Base-by-base conservation (phyloP, 176 grass and related monocot species). In the Oryza glumipatula region DNA sequence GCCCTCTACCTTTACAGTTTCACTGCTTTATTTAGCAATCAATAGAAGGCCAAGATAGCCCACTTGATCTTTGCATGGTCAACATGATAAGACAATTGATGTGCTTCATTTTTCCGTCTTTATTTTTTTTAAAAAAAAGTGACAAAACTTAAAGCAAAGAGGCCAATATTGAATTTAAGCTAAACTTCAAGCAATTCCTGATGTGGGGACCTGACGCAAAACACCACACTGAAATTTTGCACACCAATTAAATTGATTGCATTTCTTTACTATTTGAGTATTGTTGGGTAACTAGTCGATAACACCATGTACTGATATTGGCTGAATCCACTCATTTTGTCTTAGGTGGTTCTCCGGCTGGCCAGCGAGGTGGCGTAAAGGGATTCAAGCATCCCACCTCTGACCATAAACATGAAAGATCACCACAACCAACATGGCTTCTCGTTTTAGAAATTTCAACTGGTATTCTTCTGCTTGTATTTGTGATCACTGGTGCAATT, bases 361-460 rank as follows among this genome's bases (percentile, higher is more conserved):
- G 58, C 79, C 89, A 79, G 60, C 74, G 17, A 88, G 76, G 65
- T 69, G 87, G 44, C 35, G 26, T 60, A 39, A 60, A 89, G 73
- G 81, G 64, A 81, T 76, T 64, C 81, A 94, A 88, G 76, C 85
- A 84, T 45, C 35, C 60, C 6, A 54, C 51, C 85, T 73, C 80
- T 43, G 84, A 22, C 4, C 83, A 96, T 78, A 91, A 87, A 65
- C 89, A 94, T 45, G 69, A 75, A 67, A 82, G 30, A 75, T 14
- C 68, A 21, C 90, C 71, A 63, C 96, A 99, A 75, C 96, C 96
- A 79, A 83, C 73, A 68, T 99, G 96, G 96, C 96, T 96, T 88
- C 67, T 99, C 81, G 81, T 90, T 89, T 82, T 99, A 56, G 96
- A 99, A 94, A 94, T 99, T 32, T 83, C 80, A 60, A 99, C 93